Percentiles rank a stretch among this genome's conserved stretches.
These are phyloP conservation scores for Pseudofabraea citricarpa DNA, from an alignment of 2,329 filamentous ascomycete species.

Conservation along the genomic window DNA sequence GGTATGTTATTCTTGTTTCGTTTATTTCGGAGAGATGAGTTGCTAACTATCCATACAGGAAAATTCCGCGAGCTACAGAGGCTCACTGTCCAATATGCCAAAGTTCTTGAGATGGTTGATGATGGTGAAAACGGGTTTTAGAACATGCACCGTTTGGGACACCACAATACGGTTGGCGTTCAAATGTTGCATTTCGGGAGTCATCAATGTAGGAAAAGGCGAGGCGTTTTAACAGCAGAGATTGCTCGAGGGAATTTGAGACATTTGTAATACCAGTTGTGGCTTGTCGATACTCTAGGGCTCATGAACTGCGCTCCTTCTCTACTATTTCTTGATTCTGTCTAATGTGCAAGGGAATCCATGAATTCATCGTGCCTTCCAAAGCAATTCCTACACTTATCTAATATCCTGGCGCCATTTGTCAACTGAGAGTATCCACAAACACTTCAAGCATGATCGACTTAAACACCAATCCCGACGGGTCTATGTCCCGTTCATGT, in stretches of 20 bases:
- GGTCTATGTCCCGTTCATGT: constrained; percentile 3
- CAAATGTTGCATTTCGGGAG: constrained; percentile 14
- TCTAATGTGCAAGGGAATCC: too few relatives aligned
- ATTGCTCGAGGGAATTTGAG: too few relatives aligned
- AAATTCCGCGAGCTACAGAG: constrained; percentile 95
- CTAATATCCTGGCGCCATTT: too few relatives aligned
- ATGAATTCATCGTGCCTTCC: too few relatives aligned
- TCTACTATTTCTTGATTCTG: too few relatives aligned
- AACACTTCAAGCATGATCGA: too few relatives aligned
- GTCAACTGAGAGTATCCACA: too few relatives aligned
- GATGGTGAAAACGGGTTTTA: constrained; percentile 22
- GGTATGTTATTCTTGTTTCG: constrained; percentile 52
- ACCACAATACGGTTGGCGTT: constrained; percentile 16
- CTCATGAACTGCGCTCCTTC: too few relatives aligned
- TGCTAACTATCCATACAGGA: constrained; percentile 43
- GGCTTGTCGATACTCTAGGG: too few relatives aligned
- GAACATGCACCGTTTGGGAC: neutral
- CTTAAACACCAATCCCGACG: constrained; percentile 6
- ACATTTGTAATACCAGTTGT: too few relatives aligned
- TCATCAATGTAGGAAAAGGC: constrained; percentile 1
- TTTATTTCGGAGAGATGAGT: neutral
- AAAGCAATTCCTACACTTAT: too few relatives aligned
- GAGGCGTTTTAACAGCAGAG: too few relatives aligned
- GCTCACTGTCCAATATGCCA: constrained; percentile 90
- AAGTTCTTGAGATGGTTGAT: constrained; percentile 60